Conservation (phyloP, 129 eudicot genomes). For the Rutidosis leptorrhynchoides region DNA sequence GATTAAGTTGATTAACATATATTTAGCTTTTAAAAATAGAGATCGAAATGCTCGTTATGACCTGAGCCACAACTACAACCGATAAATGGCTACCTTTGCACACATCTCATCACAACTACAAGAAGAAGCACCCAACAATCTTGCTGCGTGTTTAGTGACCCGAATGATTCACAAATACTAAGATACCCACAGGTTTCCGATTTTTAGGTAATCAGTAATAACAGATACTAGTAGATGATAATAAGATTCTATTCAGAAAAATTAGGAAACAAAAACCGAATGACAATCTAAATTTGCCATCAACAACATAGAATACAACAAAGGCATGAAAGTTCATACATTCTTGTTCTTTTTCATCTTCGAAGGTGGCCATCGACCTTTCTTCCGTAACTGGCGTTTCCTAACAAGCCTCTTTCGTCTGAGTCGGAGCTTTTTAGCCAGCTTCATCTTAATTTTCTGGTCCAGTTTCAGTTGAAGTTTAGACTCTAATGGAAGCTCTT, state of each 20-base stretch:
- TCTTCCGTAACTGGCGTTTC: slow-evolving; percentile 91
- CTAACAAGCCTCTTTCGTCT: slow-evolving; percentile 82
- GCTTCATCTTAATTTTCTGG: slow-evolving; percentile 68
- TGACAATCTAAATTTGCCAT: neutral
- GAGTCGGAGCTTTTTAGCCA: slow-evolving; percentile 81
- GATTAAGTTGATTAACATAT: too few relatives aligned
- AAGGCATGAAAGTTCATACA: slow-evolving; percentile 36
- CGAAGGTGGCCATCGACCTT: slow-evolving; percentile 99
- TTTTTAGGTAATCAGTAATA: slow-evolving; percentile 5
- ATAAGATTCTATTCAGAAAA: slow-evolving; percentile 20
- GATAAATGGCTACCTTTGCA: neutral
- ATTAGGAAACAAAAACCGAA: slow-evolving; percentile 18
- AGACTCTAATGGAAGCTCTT: slow-evolving; percentile 74
- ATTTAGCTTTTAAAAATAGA: neutral
- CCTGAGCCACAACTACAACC: neutral
- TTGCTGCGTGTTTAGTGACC: neutral
- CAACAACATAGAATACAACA: slow-evolving; percentile 23
- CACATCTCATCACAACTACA: neutral
- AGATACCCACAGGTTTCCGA: slow-evolving; percentile 5
- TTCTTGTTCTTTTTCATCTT: slow-evolving; percentile 96
- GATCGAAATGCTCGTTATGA: neutral
- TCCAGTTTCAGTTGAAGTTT: slow-evolving; percentile 60
- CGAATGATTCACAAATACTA: neutral
- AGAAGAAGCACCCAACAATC: neutral
- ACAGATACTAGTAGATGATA: neutral